These are phyloP conservation scores for Boletus reticuloceps DNA, from an alignment of 768 basidiomycete genomes.

Conservation along the genomic window DNA sequence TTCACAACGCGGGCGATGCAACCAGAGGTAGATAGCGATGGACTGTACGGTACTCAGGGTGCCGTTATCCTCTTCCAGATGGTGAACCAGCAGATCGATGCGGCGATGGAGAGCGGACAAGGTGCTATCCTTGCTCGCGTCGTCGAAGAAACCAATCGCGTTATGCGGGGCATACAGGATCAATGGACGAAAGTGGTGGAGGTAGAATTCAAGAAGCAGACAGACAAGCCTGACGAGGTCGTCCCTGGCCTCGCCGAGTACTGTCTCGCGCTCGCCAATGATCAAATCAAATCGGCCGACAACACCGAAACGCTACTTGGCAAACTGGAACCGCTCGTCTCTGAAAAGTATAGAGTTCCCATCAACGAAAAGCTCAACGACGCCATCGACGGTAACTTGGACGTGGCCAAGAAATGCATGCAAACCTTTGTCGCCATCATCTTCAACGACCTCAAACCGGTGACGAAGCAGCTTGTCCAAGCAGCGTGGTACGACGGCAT, in stretches of 20 bases:
- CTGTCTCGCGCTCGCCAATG: constrained; percentile 94
- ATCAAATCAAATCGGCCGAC: constrained; percentile 95
- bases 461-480: constrained; percentile 81
- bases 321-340: constrained; percentile 88
- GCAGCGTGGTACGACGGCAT: constrained; percentile 87
- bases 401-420: constrained; percentile 97
- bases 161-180: constrained; percentile 85
- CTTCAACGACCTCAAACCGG: constrained; percentile 91
- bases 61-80: constrained; percentile 97
- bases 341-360: constrained; percentile 80
- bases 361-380: constrained; percentile 90
- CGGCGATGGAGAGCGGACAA: constrained; percentile 94
- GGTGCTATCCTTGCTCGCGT: constrained; percentile 90
- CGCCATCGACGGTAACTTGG: constrained; percentile 96
- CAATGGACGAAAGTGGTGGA: constrained; percentile 87
- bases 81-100: constrained; percentile 95
- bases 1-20: constrained; percentile 82
- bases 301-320: constrained; percentile 83
- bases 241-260: constrained; percentile 92
- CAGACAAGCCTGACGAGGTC: constrained; percentile 85
- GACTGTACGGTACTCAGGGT: constrained; percentile 87
- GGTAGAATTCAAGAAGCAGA: constrained; percentile 80
- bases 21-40: constrained; percentile 87
- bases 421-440: constrained; percentile 92
- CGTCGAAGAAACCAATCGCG: constrained; percentile 81